phyloP scores from a whole-genome alignment of 192 early-diverging fungal species.

The Allomyces macrogynus region DNA sequence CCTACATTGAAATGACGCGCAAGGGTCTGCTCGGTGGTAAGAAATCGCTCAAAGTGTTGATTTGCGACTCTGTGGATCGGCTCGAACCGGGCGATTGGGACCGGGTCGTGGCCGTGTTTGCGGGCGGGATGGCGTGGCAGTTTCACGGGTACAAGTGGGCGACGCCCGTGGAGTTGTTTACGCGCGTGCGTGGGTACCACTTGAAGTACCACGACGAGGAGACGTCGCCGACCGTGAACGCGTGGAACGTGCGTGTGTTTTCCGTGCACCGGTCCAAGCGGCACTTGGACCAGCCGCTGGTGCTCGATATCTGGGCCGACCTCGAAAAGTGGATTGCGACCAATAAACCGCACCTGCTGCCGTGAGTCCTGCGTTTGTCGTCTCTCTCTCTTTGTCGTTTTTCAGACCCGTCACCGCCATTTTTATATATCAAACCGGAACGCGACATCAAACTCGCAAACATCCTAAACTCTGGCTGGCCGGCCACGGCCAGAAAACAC shows the following conservation, averaged over 20 bases:
- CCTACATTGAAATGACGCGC: background rate
- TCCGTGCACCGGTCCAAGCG: constrained; percentile 22
- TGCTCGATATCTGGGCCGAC: constrained; percentile 28
- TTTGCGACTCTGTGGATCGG: background rate
- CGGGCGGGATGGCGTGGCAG: constrained; percentile 33
- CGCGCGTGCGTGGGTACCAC: constrained; percentile 23
- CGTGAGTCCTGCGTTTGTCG: background rate
- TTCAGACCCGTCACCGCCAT: too few species aligned
- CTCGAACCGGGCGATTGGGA: constrained; percentile 9
- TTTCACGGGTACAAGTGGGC: constrained; percentile 29
- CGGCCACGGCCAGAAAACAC: too few species aligned
- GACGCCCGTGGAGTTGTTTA: constrained; percentile 28
- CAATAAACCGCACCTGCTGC: constrained; percentile 1
- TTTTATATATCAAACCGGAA: too few species aligned
- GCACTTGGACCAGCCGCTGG: constrained; percentile 23
- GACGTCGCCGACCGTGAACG: constrained; percentile 13
- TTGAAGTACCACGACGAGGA: constrained; percentile 30
- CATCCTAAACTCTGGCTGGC: too few species aligned
- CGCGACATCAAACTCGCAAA: too few species aligned
- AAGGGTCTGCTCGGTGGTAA: background rate
- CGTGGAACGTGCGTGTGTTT: constrained; percentile 23
- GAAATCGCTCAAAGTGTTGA: background rate
- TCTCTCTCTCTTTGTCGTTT: too few species aligned
- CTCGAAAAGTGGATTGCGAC: constrained; percentile 14
- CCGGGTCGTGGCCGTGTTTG: constrained; percentile 32